Evolutionary conservation across 2,329 filamentous ascomycete genomes (phyloP), one percentile per base, ranked within the genome.

Genomic region (Aspergillus sergii): DNA sequence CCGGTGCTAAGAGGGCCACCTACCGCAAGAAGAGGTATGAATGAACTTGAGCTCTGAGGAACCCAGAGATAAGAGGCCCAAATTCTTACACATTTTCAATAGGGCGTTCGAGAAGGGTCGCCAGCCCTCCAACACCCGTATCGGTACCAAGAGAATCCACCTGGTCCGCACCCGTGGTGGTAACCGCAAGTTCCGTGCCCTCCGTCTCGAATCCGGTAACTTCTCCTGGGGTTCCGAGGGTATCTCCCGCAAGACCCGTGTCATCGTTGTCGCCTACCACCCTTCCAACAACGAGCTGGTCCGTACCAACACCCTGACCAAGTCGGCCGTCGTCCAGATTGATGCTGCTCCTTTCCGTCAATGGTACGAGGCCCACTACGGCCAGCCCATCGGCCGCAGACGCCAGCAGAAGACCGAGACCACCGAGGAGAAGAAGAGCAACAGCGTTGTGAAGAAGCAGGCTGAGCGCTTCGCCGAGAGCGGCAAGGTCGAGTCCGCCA

Each of bases 41-140:
- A 72, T 74, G 73, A 70, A 85, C 86, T 86, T 88, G 57, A 59
- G 50, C 39, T 51, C 21, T 30, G 53, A 45, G 57, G 43, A 58
- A 46, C 28, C 28, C 48, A 43, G 48, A 55, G 46, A 50, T 36
- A 57, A 46, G 50, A 54, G 41, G 23, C 16, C 32, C 62, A 58
- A 55, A 66, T 90, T 91, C 89, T 91, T 86, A 91, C 88, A 54
- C 79, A 60, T 78, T 69, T 69, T 84, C 78, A 87, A 89, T 93
- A 99, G 95, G 94, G 96, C 94, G 89, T 99, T 99, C 92, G 96
- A 99, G 91, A 93, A 94, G 85, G 95, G 95, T 84, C 94, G 95
- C 83, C 95, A 99, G 89, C 92, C 94, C 82, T 93, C 95, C 88
- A 96, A 95, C 90, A 99, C 95, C 86, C 92, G 94, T 91, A 98